Evolutionary conservation across 805 yeast genomes (phyloP), one percentile per base, ranked within the genome.

Genomic region (Metschnikowia hibisci): DNA sequence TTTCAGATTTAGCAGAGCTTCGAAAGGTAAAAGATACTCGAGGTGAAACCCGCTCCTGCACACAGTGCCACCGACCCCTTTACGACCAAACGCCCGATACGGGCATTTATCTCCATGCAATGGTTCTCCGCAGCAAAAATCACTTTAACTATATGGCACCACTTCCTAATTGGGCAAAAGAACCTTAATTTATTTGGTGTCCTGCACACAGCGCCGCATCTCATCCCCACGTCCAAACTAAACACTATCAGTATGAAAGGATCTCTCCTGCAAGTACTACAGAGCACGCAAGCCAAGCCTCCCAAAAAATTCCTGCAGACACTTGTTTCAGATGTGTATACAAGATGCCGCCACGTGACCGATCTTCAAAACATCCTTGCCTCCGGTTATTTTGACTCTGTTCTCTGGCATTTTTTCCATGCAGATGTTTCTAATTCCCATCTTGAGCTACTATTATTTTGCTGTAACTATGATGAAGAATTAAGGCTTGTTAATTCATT

Each of bases 91-190:
- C 22, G 23, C 44, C 60, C 4, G 61, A 61, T 14, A 52, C 58
- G 48, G 57, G 59, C 9, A 62, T 78, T 26, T 77, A 71, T 66
- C 60, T 78, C 41, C 82, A 78, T 60, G 76, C 82, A 2, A 61
- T 25, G 40, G 20, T 37, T 15, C 22, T 37, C 33, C 33, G 28
- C n/a, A 18, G 20, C 13, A 28, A 18, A 12, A 13, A 34, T 3
- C 12, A 22, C 18, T 37, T 37, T 14, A 10, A 7, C 11, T 37
- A 28, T 25, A 13, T 15, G 10, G 40, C 40, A 1, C 14, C 12
- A 10, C 5, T 10, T 11, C 40, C 40, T 2, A 14, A 13, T 2
- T 37, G 40, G 40, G 39, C 32, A 25, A 11, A 6, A 3, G 13
- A 12, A 13, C 13, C 13, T 6, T 11, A 4, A 27, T 25, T 11